These are phyloP conservation scores for Isoetes engelmannii DNA, from an alignment of 83 land plant species.

Conservation along the genomic window DNA sequence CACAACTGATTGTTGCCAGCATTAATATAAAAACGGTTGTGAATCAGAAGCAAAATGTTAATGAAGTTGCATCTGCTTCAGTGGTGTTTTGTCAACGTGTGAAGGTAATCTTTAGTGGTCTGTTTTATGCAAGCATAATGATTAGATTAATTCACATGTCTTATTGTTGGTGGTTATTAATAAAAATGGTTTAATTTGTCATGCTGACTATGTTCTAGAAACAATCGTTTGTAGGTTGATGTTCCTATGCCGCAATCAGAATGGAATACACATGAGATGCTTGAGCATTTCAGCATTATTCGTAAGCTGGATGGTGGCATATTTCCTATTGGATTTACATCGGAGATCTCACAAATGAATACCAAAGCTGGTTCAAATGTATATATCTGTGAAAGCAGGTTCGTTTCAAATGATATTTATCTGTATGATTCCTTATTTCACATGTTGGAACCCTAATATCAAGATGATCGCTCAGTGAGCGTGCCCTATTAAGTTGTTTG, in stretches of 20 bases:
- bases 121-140: neutral
- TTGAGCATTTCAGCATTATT: conserved; percentile 77
- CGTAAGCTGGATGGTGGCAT: conserved; percentile 90
- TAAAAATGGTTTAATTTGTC: conserved; percentile 1
- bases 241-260: conserved; percentile 84
- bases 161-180: neutral
- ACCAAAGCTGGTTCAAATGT: conserved; percentile 53
- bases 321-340: conserved; percentile 78
- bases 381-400: conserved; percentile 70
- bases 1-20: conserved; percentile 72
- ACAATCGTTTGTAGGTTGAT: conserved; percentile 47
- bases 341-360: conserved; percentile 68
- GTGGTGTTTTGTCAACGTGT: conserved; percentile 70
- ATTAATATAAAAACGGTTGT: conserved; percentile 75
- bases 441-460: neutral
- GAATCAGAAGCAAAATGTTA: conserved; percentile 64
- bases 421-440: neutral
- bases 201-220: no score
- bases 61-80: conserved; percentile 89
- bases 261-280: conserved; percentile 61
- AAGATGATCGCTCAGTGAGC: conserved; percentile 50
- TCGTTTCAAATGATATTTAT: neutral
- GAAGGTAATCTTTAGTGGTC: conserved; percentile 46
- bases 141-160: neutral
- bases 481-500: conserved; percentile 75